Percentiles rank a stretch among this genome's conserved stretches.
Evolutionary conservation across 139 green algal species (phyloP).

Genomic region (Picochlorum sp.): DNA sequence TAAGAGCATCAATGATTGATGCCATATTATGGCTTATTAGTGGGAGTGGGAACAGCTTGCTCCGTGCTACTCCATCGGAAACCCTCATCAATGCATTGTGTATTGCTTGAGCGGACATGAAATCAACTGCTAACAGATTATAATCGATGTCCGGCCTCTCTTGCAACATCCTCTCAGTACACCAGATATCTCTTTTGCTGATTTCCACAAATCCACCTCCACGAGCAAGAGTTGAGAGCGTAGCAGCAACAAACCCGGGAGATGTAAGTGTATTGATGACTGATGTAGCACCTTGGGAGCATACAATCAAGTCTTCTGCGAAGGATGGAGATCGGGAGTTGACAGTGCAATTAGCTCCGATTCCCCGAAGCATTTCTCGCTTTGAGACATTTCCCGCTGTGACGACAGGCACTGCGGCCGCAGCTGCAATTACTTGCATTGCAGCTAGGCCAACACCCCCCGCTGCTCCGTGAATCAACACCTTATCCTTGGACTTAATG

Average conservation of each 20-base stretch:
- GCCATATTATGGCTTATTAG: conserved; percentile 24
- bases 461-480: conserved; percentile 65
- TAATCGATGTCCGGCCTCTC: conserved; percentile 64
- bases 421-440: conserved; percentile 36
- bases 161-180: conserved; percentile 30
- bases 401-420: conserved; percentile 25
- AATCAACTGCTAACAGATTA: conserved; percentile 69
- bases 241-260: conserved; percentile 64
- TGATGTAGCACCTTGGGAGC: not conserved
- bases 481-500: conserved; percentile 28
- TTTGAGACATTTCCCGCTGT: conserved; percentile 47
- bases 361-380: conserved; percentile 35
- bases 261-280: conserved; percentile 76
- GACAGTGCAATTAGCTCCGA: conserved; percentile 29
- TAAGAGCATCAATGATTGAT: conserved; percentile 41
- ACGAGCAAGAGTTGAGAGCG: conserved; percentile 35
- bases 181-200: conserved; percentile 79
- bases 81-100: conserved; percentile 20
- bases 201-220: conserved; percentile 67
- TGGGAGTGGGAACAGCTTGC: conserved; percentile 35
- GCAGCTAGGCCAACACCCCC: conserved; percentile 66
- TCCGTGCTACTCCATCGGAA: conserved; percentile 24
- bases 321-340: conserved; percentile 48
- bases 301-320: conserved; percentile 10
- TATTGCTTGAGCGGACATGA: conserved; percentile 54